These are phyloP conservation scores for Chamaecyparis obtusa DNA, from an alignment of 75 land plant genomes.

Conservation along the genomic window DNA sequence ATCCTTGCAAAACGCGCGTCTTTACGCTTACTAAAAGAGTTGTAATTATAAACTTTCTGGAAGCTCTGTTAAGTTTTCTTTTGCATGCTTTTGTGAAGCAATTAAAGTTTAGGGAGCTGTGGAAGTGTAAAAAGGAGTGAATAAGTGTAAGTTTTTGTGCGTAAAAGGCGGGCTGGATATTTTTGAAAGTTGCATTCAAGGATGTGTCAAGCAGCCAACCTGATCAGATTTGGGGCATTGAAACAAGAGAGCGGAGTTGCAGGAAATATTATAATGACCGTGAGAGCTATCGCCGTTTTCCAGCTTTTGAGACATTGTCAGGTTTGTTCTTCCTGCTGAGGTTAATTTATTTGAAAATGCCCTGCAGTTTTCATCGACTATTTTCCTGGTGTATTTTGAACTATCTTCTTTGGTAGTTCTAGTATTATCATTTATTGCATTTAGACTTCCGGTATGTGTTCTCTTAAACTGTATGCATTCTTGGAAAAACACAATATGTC, in stretches of 20 bases:
- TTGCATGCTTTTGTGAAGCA: neutral
- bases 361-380: neutral
- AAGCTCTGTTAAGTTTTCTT: neutral
- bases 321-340: slow-evolving; percentile 20
- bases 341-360: neutral
- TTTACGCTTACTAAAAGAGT: neutral
- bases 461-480: neutral
- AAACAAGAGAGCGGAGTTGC: slow-evolving; percentile 23
- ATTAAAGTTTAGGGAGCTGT: neutral
- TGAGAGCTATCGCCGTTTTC: slow-evolving; percentile 33
- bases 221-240: slow-evolving; percentile 36
- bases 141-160: neutral
- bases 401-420: neutral
- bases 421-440: neutral
- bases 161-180: neutral
- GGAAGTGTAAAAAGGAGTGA: neutral
- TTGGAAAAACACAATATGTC: neutral
- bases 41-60: neutral
- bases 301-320: slow-evolving; percentile 54
- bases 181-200: slow-evolving; percentile 18
- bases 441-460: neutral
- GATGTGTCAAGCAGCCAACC: slow-evolving; percentile 49
- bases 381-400: neutral
- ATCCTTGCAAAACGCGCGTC: neutral
- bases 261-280: slow-evolving; percentile 43